Evolutionary conservation across 179 eudicot genomes (phyloP).

Genomic region (Pouteria campechiana): DNA sequence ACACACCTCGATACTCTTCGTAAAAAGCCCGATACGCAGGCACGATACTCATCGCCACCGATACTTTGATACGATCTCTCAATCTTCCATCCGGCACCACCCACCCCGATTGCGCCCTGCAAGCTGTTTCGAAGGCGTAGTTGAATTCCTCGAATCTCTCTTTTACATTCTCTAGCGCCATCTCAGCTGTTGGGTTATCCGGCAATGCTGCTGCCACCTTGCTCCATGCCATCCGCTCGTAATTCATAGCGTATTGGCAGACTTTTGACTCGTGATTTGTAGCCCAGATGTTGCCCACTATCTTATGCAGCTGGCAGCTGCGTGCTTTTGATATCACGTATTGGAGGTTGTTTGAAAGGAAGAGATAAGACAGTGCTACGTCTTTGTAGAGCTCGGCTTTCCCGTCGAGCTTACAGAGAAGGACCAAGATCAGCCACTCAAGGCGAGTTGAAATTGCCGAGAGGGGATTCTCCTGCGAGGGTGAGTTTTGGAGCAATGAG

Average conservation of each 20-base stretch:
- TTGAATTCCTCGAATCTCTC: slow-evolving; percentile 51
- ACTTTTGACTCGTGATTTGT: slow-evolving; percentile 34
- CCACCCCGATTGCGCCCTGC: slow-evolving; percentile 41
- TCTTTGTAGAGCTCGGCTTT: slow-evolving; percentile 64
- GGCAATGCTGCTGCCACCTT: slow-evolving; percentile 36
- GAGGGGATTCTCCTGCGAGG: slow-evolving; percentile 14
- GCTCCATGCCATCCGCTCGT: slow-evolving; percentile 61
- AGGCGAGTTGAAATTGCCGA: slow-evolving; percentile 25
- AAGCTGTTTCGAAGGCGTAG: slow-evolving; percentile 37
- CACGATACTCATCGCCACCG: slow-evolving; percentile 27
- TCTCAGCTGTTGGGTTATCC: slow-evolving; percentile 19
- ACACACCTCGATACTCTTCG: slow-evolving; percentile 10
- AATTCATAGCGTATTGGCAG: slow-evolving; percentile 41
- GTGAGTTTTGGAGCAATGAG: slow-evolving; percentile 25
- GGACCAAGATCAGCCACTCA: slow-evolving; percentile 49
- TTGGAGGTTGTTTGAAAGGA: slow-evolving; percentile 66
- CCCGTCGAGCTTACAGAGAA: slow-evolving; percentile 51
- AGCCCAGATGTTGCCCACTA: slow-evolving; percentile 73
- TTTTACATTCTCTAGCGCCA: slow-evolving; percentile 20
- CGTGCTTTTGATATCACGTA: slow-evolving; percentile 38
- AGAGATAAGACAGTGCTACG: slow-evolving; percentile 46
- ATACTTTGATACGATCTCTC: slow-evolving; percentile 47
- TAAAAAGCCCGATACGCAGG: slow-evolving; percentile 41
- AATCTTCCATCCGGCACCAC: slow-evolving; percentile 41
- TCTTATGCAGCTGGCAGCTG: slow-evolving; percentile 24